Evolutionary conservation across 1,284 basidiomycete genomes (phyloP), one percentile per base, ranked within the genome.

Genomic region (Pseudozyma tsukubaensis): DNA sequence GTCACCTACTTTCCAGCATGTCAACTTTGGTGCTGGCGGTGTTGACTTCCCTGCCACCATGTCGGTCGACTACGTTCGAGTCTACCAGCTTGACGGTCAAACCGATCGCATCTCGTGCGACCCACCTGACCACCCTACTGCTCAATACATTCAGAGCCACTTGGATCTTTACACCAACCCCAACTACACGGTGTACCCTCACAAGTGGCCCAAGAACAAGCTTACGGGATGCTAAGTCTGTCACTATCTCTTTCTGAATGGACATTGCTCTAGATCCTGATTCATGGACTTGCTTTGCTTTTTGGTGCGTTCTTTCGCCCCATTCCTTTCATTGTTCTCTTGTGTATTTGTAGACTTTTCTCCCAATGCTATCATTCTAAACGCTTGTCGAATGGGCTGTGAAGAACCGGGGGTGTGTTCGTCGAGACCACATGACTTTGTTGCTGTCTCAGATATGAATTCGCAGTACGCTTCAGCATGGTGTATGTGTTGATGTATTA

Each of bases 81-180:
- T 83, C 24, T 83, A 83, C 43, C 82, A 83, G 59, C 50, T 61
- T 1, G 79, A 76, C 32, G 69, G 65, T 6, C 74, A 76, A 34
- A 43, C 51, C 2, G 63, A 67, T 43, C 57, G 72, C 9, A 62
- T 78, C 44, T 59, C 62, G 16, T 83, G 82, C 55, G 77, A 83
- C 52, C 82, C 82, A 1, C 40, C 68, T 29, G 81, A 83, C 49
- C 71, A 80, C 49, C 82, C 82, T 1, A 83, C 82, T 2, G 66
- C 70, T 0, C 47, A 83, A 42, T 85, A 84, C 58, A 85, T 85
- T 50, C 43, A 71, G 21, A 50, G 73, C 12, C 77, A 84, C 43
- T 37, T 59, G 43, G 81, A 83, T 13, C 51, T 84, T 10, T 85
- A 84, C 62, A 59, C 56, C 29, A 84, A 85, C 72, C 71, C 63